These are phyloP conservation scores for Cytidiella melzeri DNA, from an alignment of 768 basidiomycete species.

Conservation along the genomic window DNA sequence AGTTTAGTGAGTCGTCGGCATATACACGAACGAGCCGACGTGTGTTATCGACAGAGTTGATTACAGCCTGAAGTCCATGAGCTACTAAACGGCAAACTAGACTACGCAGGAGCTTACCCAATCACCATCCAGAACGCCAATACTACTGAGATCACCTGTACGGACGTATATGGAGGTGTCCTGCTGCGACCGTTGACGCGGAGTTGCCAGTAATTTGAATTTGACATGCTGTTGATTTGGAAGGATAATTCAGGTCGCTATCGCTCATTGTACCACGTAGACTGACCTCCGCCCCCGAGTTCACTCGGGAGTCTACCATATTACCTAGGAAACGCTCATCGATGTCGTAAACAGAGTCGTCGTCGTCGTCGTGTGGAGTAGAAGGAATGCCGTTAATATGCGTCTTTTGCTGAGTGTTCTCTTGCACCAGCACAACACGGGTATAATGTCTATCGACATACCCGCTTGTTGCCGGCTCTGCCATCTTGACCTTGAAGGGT, in stretches of 20 bases:
- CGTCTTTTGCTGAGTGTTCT: background rate
- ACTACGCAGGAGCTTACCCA: slow-evolving; percentile 48
- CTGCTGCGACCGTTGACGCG: slow-evolving; percentile 34
- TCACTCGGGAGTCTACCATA: background rate
- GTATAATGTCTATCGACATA: background rate
- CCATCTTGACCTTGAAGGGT: background rate
- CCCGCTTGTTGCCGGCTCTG: slow-evolving; percentile 1
- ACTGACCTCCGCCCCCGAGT: background rate
- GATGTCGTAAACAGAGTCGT: background rate
- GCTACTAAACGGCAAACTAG: no score
- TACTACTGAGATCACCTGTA: slow-evolving; percentile 54
- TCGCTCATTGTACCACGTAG: background rate
- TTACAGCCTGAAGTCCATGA: slow-evolving; percentile 42
- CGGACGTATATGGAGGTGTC: slow-evolving; percentile 56
- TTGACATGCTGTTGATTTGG: slow-evolving; percentile 16
- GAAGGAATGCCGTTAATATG: background rate
- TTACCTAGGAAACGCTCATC: slow-evolving; percentile 9
- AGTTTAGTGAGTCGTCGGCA: slow-evolving; percentile 35
- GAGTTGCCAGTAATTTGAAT: slow-evolving; percentile 21
- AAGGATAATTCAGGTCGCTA: slow-evolving; percentile 10
- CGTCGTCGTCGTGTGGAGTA: background rate
- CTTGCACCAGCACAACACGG: background rate
- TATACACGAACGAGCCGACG: slow-evolving; percentile 54
- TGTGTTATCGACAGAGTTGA: slow-evolving; percentile 30
- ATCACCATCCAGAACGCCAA: slow-evolving; percentile 68